These are phyloP conservation scores for Puccinellia tenuiflora DNA, from an alignment of 176 grass and related monocot genomes.

Conservation along the genomic window DNA sequence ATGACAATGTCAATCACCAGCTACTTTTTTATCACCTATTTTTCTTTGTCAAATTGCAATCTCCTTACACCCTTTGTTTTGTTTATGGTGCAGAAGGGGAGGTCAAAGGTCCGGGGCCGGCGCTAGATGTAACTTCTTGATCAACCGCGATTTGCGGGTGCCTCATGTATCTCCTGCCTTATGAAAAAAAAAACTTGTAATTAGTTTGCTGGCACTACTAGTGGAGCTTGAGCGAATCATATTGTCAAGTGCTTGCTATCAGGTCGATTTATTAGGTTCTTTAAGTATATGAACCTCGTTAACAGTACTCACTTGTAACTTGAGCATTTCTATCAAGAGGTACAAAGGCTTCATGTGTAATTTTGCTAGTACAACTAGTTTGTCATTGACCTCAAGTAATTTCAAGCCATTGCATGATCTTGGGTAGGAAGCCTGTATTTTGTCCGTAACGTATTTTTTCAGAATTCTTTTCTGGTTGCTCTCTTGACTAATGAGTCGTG, in stretches of 20 bases:
- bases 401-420: neutral
- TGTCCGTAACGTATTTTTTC: neutral
- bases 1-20: neutral
- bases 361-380: neutral
- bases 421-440: neutral
- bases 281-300: neutral
- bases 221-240: neutral
- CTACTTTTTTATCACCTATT: neutral
- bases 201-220: conserved; percentile 16
- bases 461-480: neutral
- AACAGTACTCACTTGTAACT: neutral
- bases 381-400: neutral
- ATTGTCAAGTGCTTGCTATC: neutral
- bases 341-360: neutral
- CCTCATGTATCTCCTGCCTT: conserved; percentile 18
- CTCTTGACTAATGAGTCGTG: neutral
- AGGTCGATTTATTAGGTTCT: neutral
- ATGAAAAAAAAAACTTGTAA: conserved; percentile 15
- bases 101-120: conserved; percentile 61
- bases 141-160: neutral
- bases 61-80: neutral
- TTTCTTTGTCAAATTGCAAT: neutral
- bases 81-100: conserved; percentile 57
- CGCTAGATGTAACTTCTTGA: conserved; percentile 38
- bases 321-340: neutral